Conservation (phyloP, 2,329 filamentous ascomycete genomes). For the Aureobasidium sp. region DNA sequence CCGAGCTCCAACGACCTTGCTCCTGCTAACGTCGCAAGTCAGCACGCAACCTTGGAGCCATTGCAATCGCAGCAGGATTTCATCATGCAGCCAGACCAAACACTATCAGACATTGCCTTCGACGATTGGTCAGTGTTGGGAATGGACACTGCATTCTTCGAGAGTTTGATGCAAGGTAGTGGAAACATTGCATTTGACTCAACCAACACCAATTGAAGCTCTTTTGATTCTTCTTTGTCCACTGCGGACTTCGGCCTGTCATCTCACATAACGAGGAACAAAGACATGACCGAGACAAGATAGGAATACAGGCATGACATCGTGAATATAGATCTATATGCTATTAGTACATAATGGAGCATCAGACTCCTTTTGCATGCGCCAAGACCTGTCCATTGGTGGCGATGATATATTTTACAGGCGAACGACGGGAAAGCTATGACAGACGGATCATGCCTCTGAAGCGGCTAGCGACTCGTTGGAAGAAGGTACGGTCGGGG, state of each 20-base stretch:
- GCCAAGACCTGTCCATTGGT: background rate
- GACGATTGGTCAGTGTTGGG: background rate
- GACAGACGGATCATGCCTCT: constrained; percentile 40
- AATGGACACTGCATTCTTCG: background rate
- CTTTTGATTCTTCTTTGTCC: too few relatives aligned
- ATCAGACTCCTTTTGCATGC: background rate
- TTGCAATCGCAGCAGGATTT: background rate
- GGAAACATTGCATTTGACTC: background rate
- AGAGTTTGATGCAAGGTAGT: background rate
- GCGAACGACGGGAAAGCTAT: constrained; percentile 18
- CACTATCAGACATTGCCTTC: background rate
- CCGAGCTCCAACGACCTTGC: background rate
- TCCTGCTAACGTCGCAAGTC: background rate
- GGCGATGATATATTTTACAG: background rate
- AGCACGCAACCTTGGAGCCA: background rate
- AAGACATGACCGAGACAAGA: background rate
- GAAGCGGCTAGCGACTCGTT: constrained; percentile 37
- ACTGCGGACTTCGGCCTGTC: background rate
- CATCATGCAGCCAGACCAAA: background rate
- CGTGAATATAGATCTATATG: constrained; percentile 2
- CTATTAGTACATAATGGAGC: constrained; percentile 1
- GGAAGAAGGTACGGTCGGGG: constrained; percentile 40
- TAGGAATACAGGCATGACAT: background rate
- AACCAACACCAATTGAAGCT: background rate
- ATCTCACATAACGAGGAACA: background rate